Evolutionary conservation across 1,139 yeast species (phyloP), one percentile per base, ranked within the genome.

Genomic region (Suhomyces bokatorum): DNA sequence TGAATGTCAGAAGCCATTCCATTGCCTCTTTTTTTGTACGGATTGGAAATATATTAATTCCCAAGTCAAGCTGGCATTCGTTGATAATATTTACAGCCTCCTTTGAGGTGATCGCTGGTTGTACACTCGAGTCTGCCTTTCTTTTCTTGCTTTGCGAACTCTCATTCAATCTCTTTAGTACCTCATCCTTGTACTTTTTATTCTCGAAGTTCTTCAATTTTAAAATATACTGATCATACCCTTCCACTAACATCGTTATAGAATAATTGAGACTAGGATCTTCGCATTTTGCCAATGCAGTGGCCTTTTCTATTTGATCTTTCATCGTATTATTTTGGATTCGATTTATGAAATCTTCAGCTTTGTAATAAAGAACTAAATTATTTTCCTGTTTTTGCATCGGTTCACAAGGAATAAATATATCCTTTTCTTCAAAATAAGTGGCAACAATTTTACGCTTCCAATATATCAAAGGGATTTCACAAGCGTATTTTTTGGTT

Each of bases 1-100:
- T 69, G 50, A 83, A 74, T 12, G 83, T 75, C 35, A 69, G 71
- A 17, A 83, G 56, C 82, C 87, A 81, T 10, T 69, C 71, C 2
- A 75, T 46, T 11, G 80, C 70, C 43, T 85, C 90, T 22, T 64
- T 62, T 15, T 60, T 52, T 3, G 77, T 70, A 45, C 71, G 69
- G 1, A 78, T 68, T 0, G 78, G 72, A 50, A 80, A 78, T 1
- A 80, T 59, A 46, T 78, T 80, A 28, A 77, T 60, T 3, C 70
- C 70, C 17, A 63, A 45, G 8, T 56, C 53, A 9, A 69, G 52
- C 50, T 73, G 77, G 1, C 61, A 45, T 30, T 60, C 53, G 43
- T 64, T 61, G 1, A 70, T 47, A 27, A 64, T 40, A 9, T 47
- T 46, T 37, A 71, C 67, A 2, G 78, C 63, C 32, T 77, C 78